Percentiles rank a stretch among this genome's conserved stretches.
These are phyloP conservation scores for Tetrahymena malaccensis DNA, from an alignment of 73 alveolate genomes.

Conservation along the genomic window DNA sequence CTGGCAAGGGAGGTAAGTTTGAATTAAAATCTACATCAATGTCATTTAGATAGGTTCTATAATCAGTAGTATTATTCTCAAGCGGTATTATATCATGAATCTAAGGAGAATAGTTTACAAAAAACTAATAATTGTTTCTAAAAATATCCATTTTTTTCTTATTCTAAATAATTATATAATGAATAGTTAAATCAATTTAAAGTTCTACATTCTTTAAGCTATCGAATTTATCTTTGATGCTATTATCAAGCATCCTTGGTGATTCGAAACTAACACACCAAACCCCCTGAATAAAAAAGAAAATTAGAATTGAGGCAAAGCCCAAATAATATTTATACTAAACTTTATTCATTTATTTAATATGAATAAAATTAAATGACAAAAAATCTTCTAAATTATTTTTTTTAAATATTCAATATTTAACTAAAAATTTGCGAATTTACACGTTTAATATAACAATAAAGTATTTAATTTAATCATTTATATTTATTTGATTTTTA, in stretches of 20 bases:
- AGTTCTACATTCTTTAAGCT: background rate
- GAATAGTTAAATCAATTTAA: background rate
- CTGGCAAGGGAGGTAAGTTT: background rate
- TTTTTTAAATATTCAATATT: background rate
- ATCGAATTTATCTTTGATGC: background rate
- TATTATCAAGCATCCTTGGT: background rate
- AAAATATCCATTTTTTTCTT: background rate
- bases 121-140: background rate
- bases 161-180: background rate
- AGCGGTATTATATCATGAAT: background rate
- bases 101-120: background rate
- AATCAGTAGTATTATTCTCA: background rate
- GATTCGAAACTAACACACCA: background rate
- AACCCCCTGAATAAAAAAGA: background rate
- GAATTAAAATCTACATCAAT: background rate
- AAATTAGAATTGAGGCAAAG: background rate
- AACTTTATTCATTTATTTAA: background rate
- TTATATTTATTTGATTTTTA: too few species aligned
- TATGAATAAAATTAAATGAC: background rate
- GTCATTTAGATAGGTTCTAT: background rate
- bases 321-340: too few species aligned
- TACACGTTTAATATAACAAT: background rate
- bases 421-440: background rate
- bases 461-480: too few species aligned
- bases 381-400: background rate